phyloP scores from a whole-genome alignment of 192 early-diverging fungal species.

The Coemansia sp. region DNA sequence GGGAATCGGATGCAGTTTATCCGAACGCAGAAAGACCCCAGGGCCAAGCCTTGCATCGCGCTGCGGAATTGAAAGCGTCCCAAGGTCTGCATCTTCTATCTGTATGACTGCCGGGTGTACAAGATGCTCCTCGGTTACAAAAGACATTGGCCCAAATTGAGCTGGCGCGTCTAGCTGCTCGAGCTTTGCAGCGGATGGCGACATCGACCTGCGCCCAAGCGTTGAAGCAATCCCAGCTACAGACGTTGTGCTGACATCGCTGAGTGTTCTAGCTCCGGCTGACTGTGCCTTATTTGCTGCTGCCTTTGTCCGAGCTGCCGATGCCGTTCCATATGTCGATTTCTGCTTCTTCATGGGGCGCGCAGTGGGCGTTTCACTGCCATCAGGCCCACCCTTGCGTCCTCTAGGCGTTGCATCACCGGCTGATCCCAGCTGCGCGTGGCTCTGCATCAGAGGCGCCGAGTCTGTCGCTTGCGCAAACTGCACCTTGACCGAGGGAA shows the following conservation, averaged over 20 bases:
- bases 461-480: slow-evolving; percentile 40
- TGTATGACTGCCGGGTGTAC: slow-evolving; percentile 30
- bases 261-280: slow-evolving; percentile 9
- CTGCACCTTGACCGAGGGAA: slow-evolving; percentile 48
- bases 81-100: slow-evolving; percentile 29
- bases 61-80: slow-evolving; percentile 31
- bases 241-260: background rate
- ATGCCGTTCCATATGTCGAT: slow-evolving; percentile 22
- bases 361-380: slow-evolving; percentile 3
- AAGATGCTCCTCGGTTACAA: slow-evolving; percentile 47
- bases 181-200: slow-evolving; percentile 25
- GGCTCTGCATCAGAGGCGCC: slow-evolving; percentile 7
- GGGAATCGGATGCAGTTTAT: slow-evolving; percentile 52
- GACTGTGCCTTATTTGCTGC: slow-evolving; percentile 22
- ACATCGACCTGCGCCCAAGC: slow-evolving; percentile 28
- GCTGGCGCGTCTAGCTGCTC: slow-evolving; percentile 19
- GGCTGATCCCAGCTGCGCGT: background rate
- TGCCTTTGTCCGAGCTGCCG: slow-evolving; percentile 12
- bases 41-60: slow-evolving; percentile 51
- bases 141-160: slow-evolving; percentile 41
- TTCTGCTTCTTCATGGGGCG: slow-evolving; percentile 48
- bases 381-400: slow-evolving; percentile 44
- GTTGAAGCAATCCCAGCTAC: background rate
- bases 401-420: slow-evolving; percentile 19
- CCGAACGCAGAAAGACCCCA: slow-evolving; percentile 54